phyloP scores from a whole-genome alignment of 2,329 filamentous ascomycete species.

The Nemania sp. region DNA sequence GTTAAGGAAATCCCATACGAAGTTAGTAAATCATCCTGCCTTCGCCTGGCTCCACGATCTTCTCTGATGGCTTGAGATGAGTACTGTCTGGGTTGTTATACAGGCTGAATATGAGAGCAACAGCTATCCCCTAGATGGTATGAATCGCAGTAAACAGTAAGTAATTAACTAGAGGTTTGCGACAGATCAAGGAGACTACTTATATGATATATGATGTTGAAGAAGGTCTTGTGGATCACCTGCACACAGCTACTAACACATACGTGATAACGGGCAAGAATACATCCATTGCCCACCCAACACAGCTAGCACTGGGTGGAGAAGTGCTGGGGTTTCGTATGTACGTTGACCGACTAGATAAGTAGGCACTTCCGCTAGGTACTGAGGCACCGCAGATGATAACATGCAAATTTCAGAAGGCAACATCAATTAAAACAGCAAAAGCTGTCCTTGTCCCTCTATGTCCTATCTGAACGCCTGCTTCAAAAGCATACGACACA shows the following conservation, averaged over 20 bases:
- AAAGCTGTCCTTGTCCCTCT: conserved; percentile 48
- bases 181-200: too few relatives aligned
- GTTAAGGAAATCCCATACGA: background rate
- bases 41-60: background rate
- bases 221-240: too few relatives aligned
- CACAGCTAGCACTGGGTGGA: too few relatives aligned
- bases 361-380: background rate
- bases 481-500: conserved; percentile 45
- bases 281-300: too few relatives aligned
- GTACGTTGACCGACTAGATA: background rate
- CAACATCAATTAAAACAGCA: conserved; percentile 44
- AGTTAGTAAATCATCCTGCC: background rate
- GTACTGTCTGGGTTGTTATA: background rate
- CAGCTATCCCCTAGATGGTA: background rate
- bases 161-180: background rate
- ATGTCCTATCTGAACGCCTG: conserved; percentile 52
- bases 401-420: conserved; percentile 19
- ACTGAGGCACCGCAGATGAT: background rate
- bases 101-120: background rate
- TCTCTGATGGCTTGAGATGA: background rate
- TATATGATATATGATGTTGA: too few relatives aligned
- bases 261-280: too few relatives aligned
- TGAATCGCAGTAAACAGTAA: background rate
- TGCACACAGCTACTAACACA: too few relatives aligned
- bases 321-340: too few relatives aligned